These are phyloP conservation scores for Solanum tacnaense DNA, from an alignment of 257 asterid species.

Conservation along the genomic window DNA sequence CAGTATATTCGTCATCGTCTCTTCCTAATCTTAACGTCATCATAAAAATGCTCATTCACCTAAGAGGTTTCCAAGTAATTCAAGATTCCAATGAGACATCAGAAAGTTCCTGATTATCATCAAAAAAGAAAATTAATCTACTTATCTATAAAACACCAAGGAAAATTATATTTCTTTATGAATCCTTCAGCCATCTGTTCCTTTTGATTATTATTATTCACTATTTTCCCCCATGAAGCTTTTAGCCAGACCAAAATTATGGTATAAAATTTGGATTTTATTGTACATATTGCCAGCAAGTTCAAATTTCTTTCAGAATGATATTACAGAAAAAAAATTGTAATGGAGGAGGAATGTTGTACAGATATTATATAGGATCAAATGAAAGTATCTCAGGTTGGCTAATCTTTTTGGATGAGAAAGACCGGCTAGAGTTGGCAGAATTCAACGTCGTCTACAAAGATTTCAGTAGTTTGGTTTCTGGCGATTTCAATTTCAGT, in stretches of 20 bases:
- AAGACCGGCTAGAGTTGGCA: slow-evolving; percentile 31
- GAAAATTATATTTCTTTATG: background rate
- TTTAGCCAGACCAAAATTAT: background rate
- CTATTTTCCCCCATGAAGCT: background rate
- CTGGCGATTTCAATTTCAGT: background rate
- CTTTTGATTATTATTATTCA: background rate
- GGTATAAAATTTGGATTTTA: background rate
- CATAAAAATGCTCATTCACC: background rate
- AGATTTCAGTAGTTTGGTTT: slow-evolving; percentile 10
- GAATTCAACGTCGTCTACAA: slow-evolving; percentile 54
- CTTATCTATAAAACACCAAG: background rate
- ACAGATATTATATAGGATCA: background rate
- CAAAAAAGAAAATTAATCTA: background rate
- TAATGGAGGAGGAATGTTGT: background rate
- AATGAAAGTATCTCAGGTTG: background rate
- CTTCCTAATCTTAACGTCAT: background rate
- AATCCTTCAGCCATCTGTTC: background rate
- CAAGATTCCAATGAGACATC: background rate
- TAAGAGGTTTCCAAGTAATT: background rate
- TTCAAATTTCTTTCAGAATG: background rate
- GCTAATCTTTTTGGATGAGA: slow-evolving; percentile 14
- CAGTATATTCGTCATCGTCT: background rate
- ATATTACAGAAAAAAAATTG: background rate
- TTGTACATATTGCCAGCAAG: background rate
- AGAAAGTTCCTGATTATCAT: background rate